Evolutionary conservation across 257 asterid species (phyloP), one percentile per base, ranked within the genome.

Genomic region (Ocimum tenuiflorum): DNA sequence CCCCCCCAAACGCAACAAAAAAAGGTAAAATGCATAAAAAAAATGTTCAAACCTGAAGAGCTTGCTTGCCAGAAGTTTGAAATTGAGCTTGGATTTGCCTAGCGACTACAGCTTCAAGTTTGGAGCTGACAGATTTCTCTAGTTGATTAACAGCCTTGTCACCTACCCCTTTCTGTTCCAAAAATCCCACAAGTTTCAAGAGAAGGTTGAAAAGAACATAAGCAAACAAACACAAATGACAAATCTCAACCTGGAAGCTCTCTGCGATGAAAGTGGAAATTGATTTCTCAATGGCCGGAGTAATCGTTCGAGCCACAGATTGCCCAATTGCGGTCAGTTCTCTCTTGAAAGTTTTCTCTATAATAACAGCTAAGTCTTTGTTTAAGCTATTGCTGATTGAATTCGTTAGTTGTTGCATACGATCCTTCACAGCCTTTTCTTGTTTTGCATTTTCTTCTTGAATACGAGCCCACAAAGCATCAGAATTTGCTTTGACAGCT

Each of bases 51-150:
- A 90, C 99, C 95, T 90, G 97, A 72, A 94, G 91, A 65, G 92
- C 95, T 82, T 88, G 99, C 82, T 81, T 94, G 78, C 97, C 99
- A 71, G 96, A 85, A 68, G 96, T 88, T 78, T 85, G 97, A 78
- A 94, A 90, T 51, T 94, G 99, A 41, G 81, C 73, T 72, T 90
- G 97, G 73, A 94, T 85, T 68, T 94, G 96, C 73, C 91, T 86
- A 54, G 87, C 82, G 79, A 94, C 91, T 6, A 87, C 70, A 57
- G 88, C 74, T 79, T 94, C 99, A 47, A 94, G 95, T 82, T 90
- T 94, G 63, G 95, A 65, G 76, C 70, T 82, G 68, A 94, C 85
- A 13, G 97, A 81, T 77, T 90, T 94, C 67, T 88, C 99, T 72
- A 94, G 87, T 61, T 85, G 96, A 75, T 80, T 94, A 46, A 90